These are phyloP conservation scores for Aspergillus sp. DNA, from an alignment of 2,329 filamentous ascomycete species.

Conservation along the genomic window DNA sequence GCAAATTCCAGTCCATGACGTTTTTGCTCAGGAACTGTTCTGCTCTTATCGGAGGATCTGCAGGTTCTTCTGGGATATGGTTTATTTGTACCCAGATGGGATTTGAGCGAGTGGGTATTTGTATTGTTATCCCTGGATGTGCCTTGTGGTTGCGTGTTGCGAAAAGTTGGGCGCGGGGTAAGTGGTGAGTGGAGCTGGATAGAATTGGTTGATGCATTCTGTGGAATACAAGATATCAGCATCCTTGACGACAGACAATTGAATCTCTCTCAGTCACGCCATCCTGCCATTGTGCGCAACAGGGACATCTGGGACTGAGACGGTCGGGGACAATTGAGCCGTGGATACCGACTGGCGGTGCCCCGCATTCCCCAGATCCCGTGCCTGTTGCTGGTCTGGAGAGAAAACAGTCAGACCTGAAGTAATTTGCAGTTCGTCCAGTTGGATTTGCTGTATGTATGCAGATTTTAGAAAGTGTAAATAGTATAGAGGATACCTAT, in stretches of 20 bases:
- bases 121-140: too few species aligned
- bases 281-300: background rate
- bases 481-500: background rate
- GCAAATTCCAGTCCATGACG: background rate
- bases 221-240: too few species aligned
- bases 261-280: too few species aligned
- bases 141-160: too few species aligned
- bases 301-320: background rate
- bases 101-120: too few species aligned
- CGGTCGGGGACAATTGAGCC: background rate
- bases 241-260: background rate
- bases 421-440: too few species aligned
- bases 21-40: background rate
- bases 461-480: too few species aligned
- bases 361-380: conserved; percentile 8
- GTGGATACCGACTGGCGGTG: background rate
- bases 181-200: too few species aligned
- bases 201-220: too few species aligned
- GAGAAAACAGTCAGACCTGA: background rate
- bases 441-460: too few species aligned
- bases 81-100: too few species aligned
- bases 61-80: background rate
- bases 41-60: background rate
- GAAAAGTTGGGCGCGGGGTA: too few species aligned
- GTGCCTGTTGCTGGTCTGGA: background rate